These are phyloP conservation scores for Aspergillus steynii DNA, from an alignment of 495 filamentous ascomycete genomes.

Conservation along the genomic window DNA sequence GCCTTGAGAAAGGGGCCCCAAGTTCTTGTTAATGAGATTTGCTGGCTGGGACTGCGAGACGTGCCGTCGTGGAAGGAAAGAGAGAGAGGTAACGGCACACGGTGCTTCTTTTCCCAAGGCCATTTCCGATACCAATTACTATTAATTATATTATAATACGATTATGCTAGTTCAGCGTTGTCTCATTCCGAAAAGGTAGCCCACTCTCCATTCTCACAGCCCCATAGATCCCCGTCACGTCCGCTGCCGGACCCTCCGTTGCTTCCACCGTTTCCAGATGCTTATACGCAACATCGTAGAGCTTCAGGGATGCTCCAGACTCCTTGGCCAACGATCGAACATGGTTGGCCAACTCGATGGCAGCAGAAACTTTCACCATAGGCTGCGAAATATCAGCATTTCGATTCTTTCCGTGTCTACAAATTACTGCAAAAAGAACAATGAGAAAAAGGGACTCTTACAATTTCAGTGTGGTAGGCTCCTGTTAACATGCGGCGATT, in stretches of 20 bases:
- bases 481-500: constrained; percentile 13
- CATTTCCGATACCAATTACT: too few species aligned
- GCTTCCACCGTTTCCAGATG: constrained; percentile 9
- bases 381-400: background rate
- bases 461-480: background rate
- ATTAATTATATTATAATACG: too few species aligned
- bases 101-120: too few species aligned
- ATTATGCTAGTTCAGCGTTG: too few species aligned
- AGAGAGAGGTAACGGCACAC: too few species aligned
- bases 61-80: too few species aligned
- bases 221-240: constrained; percentile 8
- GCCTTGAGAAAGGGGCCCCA: too few species aligned
- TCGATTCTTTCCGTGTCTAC: too few species aligned
- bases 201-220: constrained; percentile 10
- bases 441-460: too few species aligned
- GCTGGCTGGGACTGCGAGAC: too few species aligned
- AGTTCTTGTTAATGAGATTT: too few species aligned
- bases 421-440: too few species aligned
- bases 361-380: constrained; percentile 10
- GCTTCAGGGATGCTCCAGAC: constrained; percentile 5
- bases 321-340: constrained; percentile 4
- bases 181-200: constrained; percentile 6
- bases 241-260: background rate
- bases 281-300: constrained; percentile 10
- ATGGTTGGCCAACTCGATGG: background rate